Percentiles rank a stretch among this genome's conserved stretches.
Evolutionary conservation across 164 flowering plant species (phyloP).

Genomic region (Cinnamomum chago): DNA sequence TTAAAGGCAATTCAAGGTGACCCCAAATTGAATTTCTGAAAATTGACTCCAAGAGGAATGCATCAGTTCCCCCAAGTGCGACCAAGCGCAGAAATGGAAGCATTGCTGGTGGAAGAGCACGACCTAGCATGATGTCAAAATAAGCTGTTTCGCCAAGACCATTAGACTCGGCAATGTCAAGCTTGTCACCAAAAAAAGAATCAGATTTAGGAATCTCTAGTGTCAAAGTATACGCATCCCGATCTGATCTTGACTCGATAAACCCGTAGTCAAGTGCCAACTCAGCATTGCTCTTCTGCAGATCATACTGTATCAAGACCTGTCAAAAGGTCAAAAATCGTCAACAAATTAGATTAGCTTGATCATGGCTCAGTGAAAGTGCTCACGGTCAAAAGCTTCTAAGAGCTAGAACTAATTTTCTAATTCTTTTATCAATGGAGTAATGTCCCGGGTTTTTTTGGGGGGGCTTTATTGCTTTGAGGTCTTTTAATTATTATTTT

Average conservation of each 20-base stretch:
- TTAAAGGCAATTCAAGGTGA: constrained; percentile 74
- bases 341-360: neutral
- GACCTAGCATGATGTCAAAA: constrained; percentile 65
- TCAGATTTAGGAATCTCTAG: constrained; percentile 76
- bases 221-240: constrained; percentile 65
- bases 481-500: too few relatives aligned
- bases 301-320: constrained; percentile 86
- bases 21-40: constrained; percentile 86
- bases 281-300: constrained; percentile 85
- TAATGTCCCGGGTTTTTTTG: neutral
- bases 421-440: neutral
- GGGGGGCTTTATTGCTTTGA: too few relatives aligned
- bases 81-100: constrained; percentile 75
- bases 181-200: constrained; percentile 76
- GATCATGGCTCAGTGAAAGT: neutral
- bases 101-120: constrained; percentile 60
- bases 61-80: constrained; percentile 87
- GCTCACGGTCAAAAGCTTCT: neutral
- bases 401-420: neutral
- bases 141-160: constrained; percentile 69
- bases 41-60: constrained; percentile 85
- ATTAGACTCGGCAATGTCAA: constrained; percentile 85
- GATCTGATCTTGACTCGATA: constrained; percentile 53
- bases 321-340: constrained; percentile 19
- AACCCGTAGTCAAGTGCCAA: constrained; percentile 91